Percentiles rank a stretch among this genome's conserved stretches.
Evolutionary conservation across 1,284 basidiomycete species (phyloP).

Genomic region (Tausonia pullulans): DNA sequence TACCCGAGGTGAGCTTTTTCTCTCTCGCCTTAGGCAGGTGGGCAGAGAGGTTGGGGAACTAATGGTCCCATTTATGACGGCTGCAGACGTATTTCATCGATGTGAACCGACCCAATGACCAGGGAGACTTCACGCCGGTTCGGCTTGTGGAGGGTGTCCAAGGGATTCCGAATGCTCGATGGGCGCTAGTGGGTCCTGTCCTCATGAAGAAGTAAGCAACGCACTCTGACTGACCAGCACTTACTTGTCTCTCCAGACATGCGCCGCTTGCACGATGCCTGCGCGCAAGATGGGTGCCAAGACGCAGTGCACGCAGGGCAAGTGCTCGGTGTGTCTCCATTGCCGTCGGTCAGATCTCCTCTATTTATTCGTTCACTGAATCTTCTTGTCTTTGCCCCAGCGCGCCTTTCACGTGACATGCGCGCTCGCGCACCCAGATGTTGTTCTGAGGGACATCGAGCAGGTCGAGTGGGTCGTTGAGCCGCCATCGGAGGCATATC

Average conservation of each 20-base stretch:
- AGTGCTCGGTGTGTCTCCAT: constrained; percentile 1
- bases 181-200: constrained; percentile 60
- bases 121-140: not conserved
- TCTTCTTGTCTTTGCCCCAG: constrained; percentile 9
- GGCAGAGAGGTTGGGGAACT: constrained; percentile 40
- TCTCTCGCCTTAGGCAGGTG: constrained; percentile 50
- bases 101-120: constrained; percentile 17
- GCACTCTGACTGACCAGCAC: not conserved
- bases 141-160: constrained; percentile 50
- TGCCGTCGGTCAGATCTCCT: not conserved
- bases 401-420: constrained; percentile 91
- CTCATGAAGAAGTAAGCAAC: too few relatives aligned
- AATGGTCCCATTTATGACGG: constrained; percentile 21
- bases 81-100: constrained; percentile 25
- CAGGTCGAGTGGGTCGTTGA: constrained; percentile 47
- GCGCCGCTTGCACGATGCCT: constrained; percentile 61
- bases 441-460: constrained; percentile 54
- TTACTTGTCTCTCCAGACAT: constrained; percentile 53
- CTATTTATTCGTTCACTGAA: not conserved
- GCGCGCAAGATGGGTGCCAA: constrained; percentile 72
- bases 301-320: constrained; percentile 77
- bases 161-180: constrained; percentile 75
- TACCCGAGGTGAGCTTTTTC: constrained; percentile 53
- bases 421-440: constrained; percentile 51
- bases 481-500: too few relatives aligned